Conservation (phyloP, 345 rosid species). For the Boechera divaricarpa region DNA sequence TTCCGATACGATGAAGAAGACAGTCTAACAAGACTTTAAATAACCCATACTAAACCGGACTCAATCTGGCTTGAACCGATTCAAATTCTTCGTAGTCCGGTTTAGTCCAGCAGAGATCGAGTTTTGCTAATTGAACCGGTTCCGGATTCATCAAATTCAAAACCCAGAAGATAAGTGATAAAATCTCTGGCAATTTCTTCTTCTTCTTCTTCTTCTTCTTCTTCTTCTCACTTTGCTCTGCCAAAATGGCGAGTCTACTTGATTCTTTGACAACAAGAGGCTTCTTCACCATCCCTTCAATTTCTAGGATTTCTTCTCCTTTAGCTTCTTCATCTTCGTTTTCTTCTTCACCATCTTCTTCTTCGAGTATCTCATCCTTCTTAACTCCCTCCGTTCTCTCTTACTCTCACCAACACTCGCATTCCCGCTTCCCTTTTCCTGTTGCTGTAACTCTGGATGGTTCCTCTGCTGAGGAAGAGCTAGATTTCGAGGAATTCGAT, state of each 20-base stretch:
- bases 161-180: constrained; percentile 41
- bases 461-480: constrained; percentile 32
- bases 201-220: constrained; percentile 31
- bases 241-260: constrained; percentile 43
- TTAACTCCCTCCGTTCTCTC: constrained; percentile 35
- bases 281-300: constrained; percentile 38
- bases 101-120: not conserved
- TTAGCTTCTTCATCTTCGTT: constrained; percentile 26
- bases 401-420: constrained; percentile 41
- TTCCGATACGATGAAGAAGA: constrained; percentile 3
- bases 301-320: constrained; percentile 31
- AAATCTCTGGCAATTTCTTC: constrained; percentile 24
- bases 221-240: not conserved
- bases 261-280: constrained; percentile 44
- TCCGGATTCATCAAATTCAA: not conserved
- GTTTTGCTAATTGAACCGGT: constrained; percentile 17
- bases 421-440: constrained; percentile 39
- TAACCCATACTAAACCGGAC: no score
- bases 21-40: no score
- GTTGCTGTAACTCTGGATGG: constrained; percentile 24
- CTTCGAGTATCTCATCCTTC: constrained; percentile 25
- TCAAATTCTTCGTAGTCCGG: not conserved
- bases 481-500: constrained; percentile 42
- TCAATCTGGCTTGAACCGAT: not conserved
- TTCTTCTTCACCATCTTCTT: constrained; percentile 37